These are phyloP conservation scores for Aspergillus sp. DNA, from an alignment of 2,329 filamentous ascomycete genomes.

Conservation along the genomic window DNA sequence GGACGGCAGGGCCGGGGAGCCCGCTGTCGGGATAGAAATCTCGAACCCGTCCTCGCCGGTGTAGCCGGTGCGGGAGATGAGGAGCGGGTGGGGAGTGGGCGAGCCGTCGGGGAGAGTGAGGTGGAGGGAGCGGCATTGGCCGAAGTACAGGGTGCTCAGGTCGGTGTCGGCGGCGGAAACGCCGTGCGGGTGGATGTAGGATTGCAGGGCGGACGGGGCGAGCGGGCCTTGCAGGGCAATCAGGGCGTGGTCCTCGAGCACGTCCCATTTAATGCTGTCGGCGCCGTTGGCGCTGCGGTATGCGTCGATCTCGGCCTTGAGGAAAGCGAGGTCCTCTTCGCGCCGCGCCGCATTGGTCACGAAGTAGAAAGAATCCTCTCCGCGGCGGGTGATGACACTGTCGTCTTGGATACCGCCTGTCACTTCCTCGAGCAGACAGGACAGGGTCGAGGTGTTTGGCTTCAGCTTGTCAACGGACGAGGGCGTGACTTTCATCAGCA, in stretches of 20 bases:
- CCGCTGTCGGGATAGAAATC: slow-evolving; percentile 67
- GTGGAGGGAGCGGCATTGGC: slow-evolving; percentile 58
- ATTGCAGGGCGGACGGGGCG: slow-evolving; percentile 58
- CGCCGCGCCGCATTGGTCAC: slow-evolving; percentile 92
- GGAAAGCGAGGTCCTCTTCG: slow-evolving; percentile 74
- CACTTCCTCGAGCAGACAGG: slow-evolving; percentile 66
- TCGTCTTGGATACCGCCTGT: slow-evolving; percentile 94
- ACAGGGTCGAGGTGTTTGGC: slow-evolving; percentile 66
- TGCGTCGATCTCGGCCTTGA: slow-evolving; percentile 57
- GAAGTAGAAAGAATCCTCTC: slow-evolving; percentile 69
- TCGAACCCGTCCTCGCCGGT: slow-evolving; percentile 98
- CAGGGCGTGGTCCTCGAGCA: slow-evolving; percentile 64
- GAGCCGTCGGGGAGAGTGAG: slow-evolving; percentile 52
- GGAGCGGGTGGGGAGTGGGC: slow-evolving; percentile 44
- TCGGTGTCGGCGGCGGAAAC: slow-evolving; percentile 37
- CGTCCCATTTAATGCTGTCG: slow-evolving; percentile 55
- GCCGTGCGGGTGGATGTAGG: slow-evolving; percentile 47
- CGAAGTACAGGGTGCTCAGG: slow-evolving; percentile 69
- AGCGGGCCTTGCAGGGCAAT: slow-evolving; percentile 84
- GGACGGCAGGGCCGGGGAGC: slow-evolving; percentile 40
- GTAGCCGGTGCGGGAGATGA: slow-evolving; percentile 85
- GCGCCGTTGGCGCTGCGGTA: slow-evolving; percentile 48
- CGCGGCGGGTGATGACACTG: slow-evolving; percentile 77
- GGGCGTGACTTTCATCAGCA: slow-evolving; percentile 78
- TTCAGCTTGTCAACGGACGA: slow-evolving; percentile 57